phyloP scores from a whole-genome alignment of 1,284 basidiomycete species.

The Puccinia brachypodii region DNA sequence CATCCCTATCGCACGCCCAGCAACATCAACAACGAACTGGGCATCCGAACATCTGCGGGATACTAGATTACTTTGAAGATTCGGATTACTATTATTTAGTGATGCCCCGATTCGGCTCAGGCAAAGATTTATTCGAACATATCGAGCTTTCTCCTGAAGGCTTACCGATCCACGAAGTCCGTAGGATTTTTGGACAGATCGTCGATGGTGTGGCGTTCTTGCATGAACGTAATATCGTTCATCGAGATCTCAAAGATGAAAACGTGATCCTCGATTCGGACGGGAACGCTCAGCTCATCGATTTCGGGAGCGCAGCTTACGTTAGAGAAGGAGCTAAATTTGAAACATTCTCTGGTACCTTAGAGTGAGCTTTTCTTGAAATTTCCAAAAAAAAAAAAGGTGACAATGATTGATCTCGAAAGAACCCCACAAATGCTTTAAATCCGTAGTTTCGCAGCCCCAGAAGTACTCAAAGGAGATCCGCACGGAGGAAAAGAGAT shows the following conservation, averaged over 20 bases:
- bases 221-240: conserved; percentile 88
- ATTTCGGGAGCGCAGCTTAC: conserved; percentile 60
- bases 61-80: conserved; percentile 97
- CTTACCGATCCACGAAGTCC: conserved; percentile 71
- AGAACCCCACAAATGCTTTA: not conserved
- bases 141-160: conserved; percentile 88
- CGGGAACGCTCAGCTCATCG: conserved; percentile 81
- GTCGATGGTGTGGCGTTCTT: conserved; percentile 88
- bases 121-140: conserved; percentile 85
- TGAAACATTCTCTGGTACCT: conserved; percentile 56
- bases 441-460: conserved; percentile 73
- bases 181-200: conserved; percentile 88
- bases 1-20: no score
- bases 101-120: conserved; percentile 62
- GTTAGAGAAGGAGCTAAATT: conserved; percentile 55
- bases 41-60: conserved; percentile 87
- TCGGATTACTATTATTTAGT: conserved; percentile 90
- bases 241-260: conserved; percentile 98
- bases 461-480: conserved; percentile 92
- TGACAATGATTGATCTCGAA: not conserved
- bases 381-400: not conserved
- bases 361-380: conserved; percentile 51
- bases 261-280: conserved; percentile 69
- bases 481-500: conserved; percentile 94
- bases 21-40: conserved; percentile 60